Conservation (phyloP, 108 stramenopile genomes). For the Poteriospumella lacustris region DNA sequence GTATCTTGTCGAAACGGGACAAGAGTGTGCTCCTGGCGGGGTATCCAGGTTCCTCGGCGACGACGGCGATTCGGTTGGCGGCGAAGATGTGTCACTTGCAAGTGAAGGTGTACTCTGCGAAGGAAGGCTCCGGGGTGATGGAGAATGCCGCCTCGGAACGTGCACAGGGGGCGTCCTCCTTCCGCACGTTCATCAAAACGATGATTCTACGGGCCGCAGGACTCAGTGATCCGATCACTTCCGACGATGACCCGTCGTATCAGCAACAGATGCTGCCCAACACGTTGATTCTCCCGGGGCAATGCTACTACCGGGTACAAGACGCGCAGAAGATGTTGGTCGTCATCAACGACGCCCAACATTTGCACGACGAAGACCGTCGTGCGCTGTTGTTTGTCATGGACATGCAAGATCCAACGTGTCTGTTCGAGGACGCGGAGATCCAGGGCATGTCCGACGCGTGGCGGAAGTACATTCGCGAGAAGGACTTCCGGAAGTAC, state of each 20-base stretch:
- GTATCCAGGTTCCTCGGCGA: background rate
- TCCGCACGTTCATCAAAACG: background rate
- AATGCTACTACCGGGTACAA: background rate
- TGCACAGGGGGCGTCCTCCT: background rate
- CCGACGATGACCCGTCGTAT: background rate
- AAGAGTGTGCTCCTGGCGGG: background rate
- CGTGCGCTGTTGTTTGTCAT: background rate
- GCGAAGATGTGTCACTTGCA: background rate
- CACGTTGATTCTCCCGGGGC: background rate
- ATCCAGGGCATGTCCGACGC: slow-evolving; percentile 1
- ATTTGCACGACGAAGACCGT: background rate
- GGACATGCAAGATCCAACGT: background rate
- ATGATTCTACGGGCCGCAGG: background rate
- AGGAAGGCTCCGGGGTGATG: background rate
- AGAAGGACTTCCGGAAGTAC: too few relatives aligned
- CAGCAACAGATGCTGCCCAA: background rate
- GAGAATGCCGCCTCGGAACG: background rate
- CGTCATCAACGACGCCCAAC: background rate
- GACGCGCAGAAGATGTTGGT: background rate
- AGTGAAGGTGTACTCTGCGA: background rate
- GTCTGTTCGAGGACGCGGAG: slow-evolving; percentile 4
- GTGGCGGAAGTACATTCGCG: too few relatives aligned
- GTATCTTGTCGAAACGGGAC: background rate
- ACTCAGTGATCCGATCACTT: background rate
- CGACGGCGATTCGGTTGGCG: background rate